Base-by-base conservation (phyloP, 176 grass and related monocot species). In the Raddia guianensis region DNA sequence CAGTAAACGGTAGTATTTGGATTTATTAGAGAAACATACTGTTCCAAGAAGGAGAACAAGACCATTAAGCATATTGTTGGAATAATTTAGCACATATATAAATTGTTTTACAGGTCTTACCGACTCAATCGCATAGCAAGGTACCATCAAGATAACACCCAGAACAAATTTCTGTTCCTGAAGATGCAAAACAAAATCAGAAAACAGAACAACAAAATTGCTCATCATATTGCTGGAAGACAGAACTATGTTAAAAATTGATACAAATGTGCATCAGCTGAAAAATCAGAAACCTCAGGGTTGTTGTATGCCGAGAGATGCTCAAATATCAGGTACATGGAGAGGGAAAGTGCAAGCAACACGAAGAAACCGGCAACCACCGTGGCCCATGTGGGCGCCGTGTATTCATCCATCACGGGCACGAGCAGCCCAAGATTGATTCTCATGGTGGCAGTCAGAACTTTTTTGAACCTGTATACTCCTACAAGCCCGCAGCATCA, bases 141-240 rank as follows among this genome's bases (percentile, higher is more conserved):
- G 96, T 32, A 98, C 96, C 92, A 95, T 98, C 52, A 98, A 83
- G 44, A 98, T 94, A 81, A 95, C 96, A 66, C 96, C 96, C 27
- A 98, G 89, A 76, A 95, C 84, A 89, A 98, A 98, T 77, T 93
- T 98, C 47, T 98, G 96, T 86, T 98, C 96, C 96, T 98, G 92
- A 18, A 68, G 76, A 89, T 59, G 81, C 54, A 81, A 66, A 82
- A 79, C 14, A 83, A 69, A 58, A 60, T 51, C 20, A 9, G 11
- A 88, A 74, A 73, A 68, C 37, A 78, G 75, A 67, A 63, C 58
- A 62, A 9, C 48, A 47, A 5, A 10, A 11, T 63, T 80, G 72
- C 10, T 49, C 6, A 12, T 72, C 49, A 62, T 33, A 8, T 47
- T 60, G 50, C 19, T 47, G 13, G 1, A 68, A 68, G 49, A 72